phyloP scores from a whole-genome alignment of 441 rosid genomes.

The Aleurites moluccanus region DNA sequence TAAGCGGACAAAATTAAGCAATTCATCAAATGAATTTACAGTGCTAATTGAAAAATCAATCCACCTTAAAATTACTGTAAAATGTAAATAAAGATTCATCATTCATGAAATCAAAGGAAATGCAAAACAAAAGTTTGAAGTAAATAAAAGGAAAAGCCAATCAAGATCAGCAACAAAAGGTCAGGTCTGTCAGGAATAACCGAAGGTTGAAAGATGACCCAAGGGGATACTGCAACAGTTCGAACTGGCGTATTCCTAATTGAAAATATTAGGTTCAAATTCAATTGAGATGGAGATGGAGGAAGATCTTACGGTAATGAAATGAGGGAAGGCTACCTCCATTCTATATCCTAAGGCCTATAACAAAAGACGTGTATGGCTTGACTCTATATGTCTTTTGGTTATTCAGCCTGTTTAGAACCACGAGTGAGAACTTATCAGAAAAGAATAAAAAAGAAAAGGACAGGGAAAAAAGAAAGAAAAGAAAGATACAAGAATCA shows the following conservation, averaged over 20 bases:
- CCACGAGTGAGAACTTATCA: too few species aligned
- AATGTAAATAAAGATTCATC: background rate
- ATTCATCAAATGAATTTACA: background rate
- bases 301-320: background rate
- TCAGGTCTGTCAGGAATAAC: background rate
- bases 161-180: background rate
- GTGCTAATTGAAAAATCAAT: background rate
- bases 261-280: background rate
- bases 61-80: background rate
- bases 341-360: background rate
- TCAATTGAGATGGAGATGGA: background rate
- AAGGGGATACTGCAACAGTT: background rate
- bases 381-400: background rate
- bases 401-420: background rate
- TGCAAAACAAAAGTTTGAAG: background rate
- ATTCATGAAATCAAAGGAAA: background rate
- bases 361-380: background rate
- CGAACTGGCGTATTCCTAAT: background rate
- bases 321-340: background rate
- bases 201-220: background rate
- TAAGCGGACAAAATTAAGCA: background rate
- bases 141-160: background rate
- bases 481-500: background rate
- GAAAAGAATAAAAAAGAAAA: background rate
- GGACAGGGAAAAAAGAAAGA: background rate